Evolutionary conservation across 1,139 yeast species (phyloP).

Genomic region (Lodderomyces beijingensis): DNA sequence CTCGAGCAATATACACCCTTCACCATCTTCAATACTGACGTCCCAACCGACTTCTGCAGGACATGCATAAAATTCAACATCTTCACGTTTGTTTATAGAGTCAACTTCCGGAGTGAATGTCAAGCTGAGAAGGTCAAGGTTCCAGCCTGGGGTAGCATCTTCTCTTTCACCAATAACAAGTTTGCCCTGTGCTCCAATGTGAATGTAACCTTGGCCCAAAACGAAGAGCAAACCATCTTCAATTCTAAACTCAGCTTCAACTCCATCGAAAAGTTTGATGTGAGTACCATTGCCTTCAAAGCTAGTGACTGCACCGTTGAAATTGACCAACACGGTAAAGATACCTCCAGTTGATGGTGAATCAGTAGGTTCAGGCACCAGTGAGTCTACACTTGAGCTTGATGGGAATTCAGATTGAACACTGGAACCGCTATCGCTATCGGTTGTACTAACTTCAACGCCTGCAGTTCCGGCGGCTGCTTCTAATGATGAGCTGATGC

Average conservation of each 20-base stretch:
- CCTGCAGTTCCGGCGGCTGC: conserved; percentile 26
- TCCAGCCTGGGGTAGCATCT: conserved; percentile 4
- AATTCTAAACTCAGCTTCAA: conserved; percentile 2
- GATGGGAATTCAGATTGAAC: too few species aligned
- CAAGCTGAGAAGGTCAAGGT: conserved; percentile 1
- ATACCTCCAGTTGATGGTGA: conserved; percentile 19
- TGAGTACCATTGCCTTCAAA: conserved; percentile 6
- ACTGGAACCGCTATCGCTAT: conserved; percentile 4
- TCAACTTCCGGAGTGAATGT: conserved; percentile 1
- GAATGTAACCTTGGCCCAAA: conserved; percentile 1
- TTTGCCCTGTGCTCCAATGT: conserved; percentile 2
- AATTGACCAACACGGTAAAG: conserved; percentile 17
- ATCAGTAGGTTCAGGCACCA: too few species aligned
- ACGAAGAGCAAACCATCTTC: conserved; percentile 4
- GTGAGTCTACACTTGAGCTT: too few species aligned
- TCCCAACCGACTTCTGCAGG: conserved; percentile 6
- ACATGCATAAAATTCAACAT: conserved; percentile 5
- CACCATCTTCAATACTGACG: conserved; percentile 3
- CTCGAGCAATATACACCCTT: conserved; percentile 3
- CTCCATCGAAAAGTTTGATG: conserved; percentile 5
- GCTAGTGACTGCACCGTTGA: conserved; percentile 1
- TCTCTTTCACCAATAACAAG: conserved; percentile 3
- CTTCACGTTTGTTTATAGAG: conserved; percentile 3
- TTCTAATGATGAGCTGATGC: conserved; percentile 28
- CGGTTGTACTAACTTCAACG: conserved; percentile 5